Evolutionary conservation across 2,329 filamentous ascomycete species (phyloP).

Genomic region (Myriosclerotinia curreyana): DNA sequence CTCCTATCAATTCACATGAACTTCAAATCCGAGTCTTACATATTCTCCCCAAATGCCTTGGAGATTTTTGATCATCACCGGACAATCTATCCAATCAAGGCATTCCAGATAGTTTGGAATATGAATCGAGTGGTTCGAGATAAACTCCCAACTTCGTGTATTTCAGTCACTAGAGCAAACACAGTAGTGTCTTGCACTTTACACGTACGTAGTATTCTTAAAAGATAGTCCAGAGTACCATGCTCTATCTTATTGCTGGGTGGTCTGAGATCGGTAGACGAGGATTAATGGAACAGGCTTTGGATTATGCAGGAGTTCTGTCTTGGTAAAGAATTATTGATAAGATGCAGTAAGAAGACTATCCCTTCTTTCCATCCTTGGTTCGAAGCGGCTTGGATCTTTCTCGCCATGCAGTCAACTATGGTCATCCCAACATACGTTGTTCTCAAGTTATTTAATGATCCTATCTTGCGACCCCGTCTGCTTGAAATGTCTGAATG

Average conservation of each 20-base stretch:
- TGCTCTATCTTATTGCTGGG: conserved; percentile 22
- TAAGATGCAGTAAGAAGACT: conserved; percentile 15
- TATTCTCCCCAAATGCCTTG: background rate
- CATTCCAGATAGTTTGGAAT: background rate
- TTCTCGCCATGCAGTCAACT: conserved; percentile 14
- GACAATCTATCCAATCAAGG: background rate
- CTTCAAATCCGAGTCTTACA: conserved; percentile 12
- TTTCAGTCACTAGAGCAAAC: background rate
- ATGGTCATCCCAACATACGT: background rate
- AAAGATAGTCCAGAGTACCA: conserved; percentile 10
- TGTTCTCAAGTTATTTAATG: background rate
- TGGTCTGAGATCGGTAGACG: conserved; percentile 11
- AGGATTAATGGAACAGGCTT: conserved; percentile 23
- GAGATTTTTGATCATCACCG: too few relatives aligned
- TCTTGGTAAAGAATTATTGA: conserved; percentile 15
- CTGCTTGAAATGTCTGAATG: background rate
- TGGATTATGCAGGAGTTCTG: conserved; percentile 27
- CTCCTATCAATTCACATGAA: background rate
- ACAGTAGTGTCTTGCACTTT: conserved; percentile 7
- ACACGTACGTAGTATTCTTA: conserved; percentile 3
- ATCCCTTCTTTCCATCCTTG: conserved; percentile 14
- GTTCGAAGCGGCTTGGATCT: conserved; percentile 15
- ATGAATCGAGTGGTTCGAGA: background rate
- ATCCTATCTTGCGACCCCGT: background rate
- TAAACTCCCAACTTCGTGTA: background rate